Conservation (phyloP, 306 rosid genomes). For the Corylus heterophylla region DNA sequence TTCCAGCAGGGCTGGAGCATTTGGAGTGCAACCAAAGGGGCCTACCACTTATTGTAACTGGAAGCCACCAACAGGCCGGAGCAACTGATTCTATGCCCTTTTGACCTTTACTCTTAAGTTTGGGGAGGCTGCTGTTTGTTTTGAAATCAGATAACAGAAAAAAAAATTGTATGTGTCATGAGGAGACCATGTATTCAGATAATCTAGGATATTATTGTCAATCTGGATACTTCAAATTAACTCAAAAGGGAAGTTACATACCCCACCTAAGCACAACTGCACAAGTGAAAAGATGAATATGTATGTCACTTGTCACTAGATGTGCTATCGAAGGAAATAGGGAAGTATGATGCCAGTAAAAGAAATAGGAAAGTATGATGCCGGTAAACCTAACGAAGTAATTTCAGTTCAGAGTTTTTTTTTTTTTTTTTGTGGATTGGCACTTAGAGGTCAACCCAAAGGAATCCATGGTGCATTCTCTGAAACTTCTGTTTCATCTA, state of each 20-base stretch:
- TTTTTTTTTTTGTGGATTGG: not conserved
- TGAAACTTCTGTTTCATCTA: not conserved
- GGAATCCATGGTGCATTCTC: not conserved
- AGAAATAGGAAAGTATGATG: not conserved
- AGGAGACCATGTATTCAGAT: not conserved
- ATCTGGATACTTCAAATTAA: not conserved
- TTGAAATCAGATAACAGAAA: not conserved
- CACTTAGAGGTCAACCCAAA: not conserved
- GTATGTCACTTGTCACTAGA: not conserved
- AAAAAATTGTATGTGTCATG: not conserved
- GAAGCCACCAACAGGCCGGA: not conserved
- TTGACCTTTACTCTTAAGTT: not conserved
- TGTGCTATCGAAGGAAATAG: not conserved
- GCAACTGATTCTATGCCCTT: not conserved
- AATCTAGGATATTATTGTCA: not conserved
- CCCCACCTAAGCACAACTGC: not conserved
- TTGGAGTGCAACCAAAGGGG: slow-evolving; percentile 5
- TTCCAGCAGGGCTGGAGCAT: slow-evolving; percentile 4
- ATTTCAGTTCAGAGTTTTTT: not conserved
- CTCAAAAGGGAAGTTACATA: not conserved
- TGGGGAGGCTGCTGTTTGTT: slow-evolving; percentile 4
- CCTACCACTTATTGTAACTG: not conserved
- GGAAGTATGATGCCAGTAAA: not conserved
- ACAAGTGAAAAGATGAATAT: not conserved
- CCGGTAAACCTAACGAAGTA: not conserved